A percentile compares a stretch with the other conserved stretches of the same genome.
phyloP scores from a whole-genome alignment of 208 protist species.

The Crithidia sp. region DNA sequence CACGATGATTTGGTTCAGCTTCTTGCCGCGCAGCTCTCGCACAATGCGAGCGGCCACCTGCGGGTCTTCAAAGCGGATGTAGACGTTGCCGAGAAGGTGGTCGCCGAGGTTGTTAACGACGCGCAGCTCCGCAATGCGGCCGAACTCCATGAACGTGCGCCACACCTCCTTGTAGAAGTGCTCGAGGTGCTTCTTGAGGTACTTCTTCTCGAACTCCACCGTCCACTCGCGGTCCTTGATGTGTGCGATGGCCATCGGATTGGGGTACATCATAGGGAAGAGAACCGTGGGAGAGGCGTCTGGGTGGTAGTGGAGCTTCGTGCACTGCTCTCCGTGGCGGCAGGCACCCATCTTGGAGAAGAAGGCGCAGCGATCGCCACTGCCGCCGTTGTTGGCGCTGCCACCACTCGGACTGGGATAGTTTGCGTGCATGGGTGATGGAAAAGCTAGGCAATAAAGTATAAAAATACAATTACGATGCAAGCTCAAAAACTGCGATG shows the following conservation, averaged over 20 bases:
- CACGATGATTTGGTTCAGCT: slow-evolving; percentile 86
- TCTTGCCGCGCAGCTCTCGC: slow-evolving; percentile 84
- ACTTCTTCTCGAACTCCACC: slow-evolving; percentile 80
- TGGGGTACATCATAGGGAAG: slow-evolving; percentile 97
- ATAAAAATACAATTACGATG: not conserved
- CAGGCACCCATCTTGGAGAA: slow-evolving; percentile 99
- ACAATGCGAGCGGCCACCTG: slow-evolving; percentile 87
- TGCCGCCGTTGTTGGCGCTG: not conserved
- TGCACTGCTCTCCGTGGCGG: slow-evolving; percentile 97
- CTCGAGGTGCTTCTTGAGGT: slow-evolving; percentile 95
- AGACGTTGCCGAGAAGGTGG: slow-evolving; percentile 98
- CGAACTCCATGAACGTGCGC: slow-evolving; percentile 93
- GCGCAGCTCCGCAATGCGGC: slow-evolving; percentile 95
- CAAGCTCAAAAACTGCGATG: not conserved
- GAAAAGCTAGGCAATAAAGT: not conserved
- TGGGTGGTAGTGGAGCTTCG: slow-evolving; percentile 94
- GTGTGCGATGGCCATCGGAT: slow-evolving; percentile 78
- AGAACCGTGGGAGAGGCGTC: slow-evolving; percentile 95
- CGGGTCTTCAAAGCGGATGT: slow-evolving; percentile 95
- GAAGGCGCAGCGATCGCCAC: slow-evolving; percentile 89
- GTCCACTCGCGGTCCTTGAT: slow-evolving; percentile 66
- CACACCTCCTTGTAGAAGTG: slow-evolving; percentile 98
- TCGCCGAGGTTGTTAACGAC: slow-evolving; percentile 97
- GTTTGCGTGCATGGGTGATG: not conserved
- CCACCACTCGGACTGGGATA: slow-evolving; percentile 2